phyloP scores from a whole-genome alignment of 2,329 filamentous ascomycete genomes.

The Bipolaris gigantea region DNA sequence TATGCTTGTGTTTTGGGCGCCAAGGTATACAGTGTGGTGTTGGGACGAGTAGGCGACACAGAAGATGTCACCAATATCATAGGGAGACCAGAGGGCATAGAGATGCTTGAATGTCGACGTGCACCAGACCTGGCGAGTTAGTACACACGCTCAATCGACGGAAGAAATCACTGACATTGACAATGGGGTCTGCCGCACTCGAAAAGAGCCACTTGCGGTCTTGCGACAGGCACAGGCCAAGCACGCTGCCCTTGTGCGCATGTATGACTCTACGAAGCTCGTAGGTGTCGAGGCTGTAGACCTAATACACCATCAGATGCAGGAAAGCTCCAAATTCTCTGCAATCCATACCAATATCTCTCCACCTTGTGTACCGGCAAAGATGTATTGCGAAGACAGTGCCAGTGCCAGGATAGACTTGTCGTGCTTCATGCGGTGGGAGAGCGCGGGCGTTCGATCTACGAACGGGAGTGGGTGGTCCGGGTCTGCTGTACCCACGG shows the following conservation, averaged over 20 bases:
- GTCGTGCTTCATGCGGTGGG: conserved; percentile 75
- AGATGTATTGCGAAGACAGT: conserved; percentile 79
- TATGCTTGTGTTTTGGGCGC: conserved; percentile 91
- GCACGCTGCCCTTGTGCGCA: conserved; percentile 87
- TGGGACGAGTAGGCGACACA: conserved; percentile 85
- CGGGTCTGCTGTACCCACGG: conserved; percentile 22
- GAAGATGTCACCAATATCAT: conserved; percentile 95
- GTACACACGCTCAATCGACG: background rate
- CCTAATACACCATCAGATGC: conserved; percentile 42
- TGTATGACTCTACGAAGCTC: conserved; percentile 77
- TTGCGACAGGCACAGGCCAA: conserved; percentile 78
- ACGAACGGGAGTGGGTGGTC: conserved; percentile 5
- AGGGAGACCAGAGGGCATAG: conserved; percentile 88
- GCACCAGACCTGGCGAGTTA: conserved; percentile 68
- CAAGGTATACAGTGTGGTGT: conserved; percentile 82
- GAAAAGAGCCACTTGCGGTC: conserved; percentile 81
- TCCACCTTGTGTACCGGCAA: conserved; percentile 88
- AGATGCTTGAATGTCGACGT: conserved; percentile 73
- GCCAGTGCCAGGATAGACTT: conserved; percentile 82
- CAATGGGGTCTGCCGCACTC: conserved; percentile 87
- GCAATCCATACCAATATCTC: conserved; percentile 71
- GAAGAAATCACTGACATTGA: conserved; percentile 63
- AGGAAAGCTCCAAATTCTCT: background rate
- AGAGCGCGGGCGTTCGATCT: conserved; percentile 58
- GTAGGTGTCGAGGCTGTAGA: conserved; percentile 88